Conservation (phyloP, 306 rosid species). For the Cicer arietinum region DNA sequence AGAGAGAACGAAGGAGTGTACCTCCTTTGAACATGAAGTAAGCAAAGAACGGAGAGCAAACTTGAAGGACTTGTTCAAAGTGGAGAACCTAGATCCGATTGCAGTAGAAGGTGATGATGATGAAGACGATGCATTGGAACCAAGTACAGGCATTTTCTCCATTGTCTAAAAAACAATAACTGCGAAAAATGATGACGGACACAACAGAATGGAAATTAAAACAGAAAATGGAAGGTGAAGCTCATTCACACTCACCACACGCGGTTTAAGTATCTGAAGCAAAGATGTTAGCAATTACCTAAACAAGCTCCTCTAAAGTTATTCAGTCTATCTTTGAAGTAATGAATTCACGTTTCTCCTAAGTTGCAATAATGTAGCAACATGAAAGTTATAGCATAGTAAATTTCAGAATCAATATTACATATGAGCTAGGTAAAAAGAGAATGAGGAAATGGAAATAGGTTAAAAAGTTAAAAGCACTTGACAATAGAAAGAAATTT, state of each 20-base stretch:
- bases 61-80: conserved; percentile 68
- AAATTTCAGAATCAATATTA: conserved; percentile 11
- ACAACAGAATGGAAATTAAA: neutral
- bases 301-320: conserved; percentile 70
- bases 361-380: conserved; percentile 64
- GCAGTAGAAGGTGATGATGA: conserved; percentile 34
- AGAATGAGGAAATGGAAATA: neutral
- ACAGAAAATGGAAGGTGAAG: neutral
- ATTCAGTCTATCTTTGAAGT: conserved; percentile 65
- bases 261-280: no score
- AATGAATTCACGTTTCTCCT: conserved; percentile 66
- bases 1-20: conserved; percentile 20
- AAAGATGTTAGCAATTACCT: conserved; percentile 49
- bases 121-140: conserved; percentile 18
- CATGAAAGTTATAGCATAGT: conserved; percentile 55
- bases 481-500: no score
- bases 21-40: conserved; percentile 68
- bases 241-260: neutral
- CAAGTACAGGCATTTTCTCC: conserved; percentile 45
- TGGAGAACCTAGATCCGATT: conserved; percentile 57
- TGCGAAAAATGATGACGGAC: neutral
- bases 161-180: conserved; percentile 39
- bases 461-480: no score
- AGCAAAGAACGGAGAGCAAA: conserved; percentile 62
- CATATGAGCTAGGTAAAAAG: neutral